Conservation (phyloP, 768 basidiomycete species). For the Goffeauzyma gilvescens region DNA sequence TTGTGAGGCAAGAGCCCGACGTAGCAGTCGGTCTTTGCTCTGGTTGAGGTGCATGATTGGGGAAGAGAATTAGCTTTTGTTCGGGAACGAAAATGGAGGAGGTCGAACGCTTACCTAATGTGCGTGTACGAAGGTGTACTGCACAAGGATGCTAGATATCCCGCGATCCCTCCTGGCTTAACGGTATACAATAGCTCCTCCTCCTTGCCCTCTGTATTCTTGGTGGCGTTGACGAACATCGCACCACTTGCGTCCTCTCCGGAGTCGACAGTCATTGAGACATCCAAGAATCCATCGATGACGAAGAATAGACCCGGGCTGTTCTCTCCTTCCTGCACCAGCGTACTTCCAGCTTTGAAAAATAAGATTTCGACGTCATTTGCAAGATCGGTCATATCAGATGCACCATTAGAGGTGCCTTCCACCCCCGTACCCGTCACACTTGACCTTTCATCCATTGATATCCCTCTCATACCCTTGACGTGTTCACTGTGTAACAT, state of each 20-base stretch:
- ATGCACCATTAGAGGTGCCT: constrained; percentile 39
- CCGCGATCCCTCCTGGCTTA: constrained; percentile 87
- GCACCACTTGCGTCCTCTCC: neutral
- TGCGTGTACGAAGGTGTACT: constrained; percentile 88
- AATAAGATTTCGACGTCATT: constrained; percentile 93
- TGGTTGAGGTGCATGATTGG: constrained; percentile 1
- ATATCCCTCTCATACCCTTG: constrained; percentile 8
- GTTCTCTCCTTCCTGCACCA: constrained; percentile 75
- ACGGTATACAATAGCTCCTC: constrained; percentile 75
- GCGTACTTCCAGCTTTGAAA: constrained; percentile 64
- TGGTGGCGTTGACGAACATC: no score
- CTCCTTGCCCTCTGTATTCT: no score
- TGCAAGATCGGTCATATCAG: constrained; percentile 58
- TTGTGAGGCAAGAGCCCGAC: constrained; percentile 83
- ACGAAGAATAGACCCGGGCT: constrained; percentile 82
- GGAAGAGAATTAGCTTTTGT: neutral
- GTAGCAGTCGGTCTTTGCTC: constrained; percentile 90
- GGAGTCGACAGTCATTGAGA: constrained; percentile 26
- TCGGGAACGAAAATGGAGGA: neutral
- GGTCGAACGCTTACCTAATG: constrained; percentile 38
- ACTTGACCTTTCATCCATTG: constrained; percentile 24
- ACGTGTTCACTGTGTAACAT: constrained; percentile 37
- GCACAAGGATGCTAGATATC: constrained; percentile 80
- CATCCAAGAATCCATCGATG: constrained; percentile 89
- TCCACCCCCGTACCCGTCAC: constrained; percentile 39